Conservation (phyloP, 495 filamentous ascomycete species). For the Tuber calosporum region DNA sequence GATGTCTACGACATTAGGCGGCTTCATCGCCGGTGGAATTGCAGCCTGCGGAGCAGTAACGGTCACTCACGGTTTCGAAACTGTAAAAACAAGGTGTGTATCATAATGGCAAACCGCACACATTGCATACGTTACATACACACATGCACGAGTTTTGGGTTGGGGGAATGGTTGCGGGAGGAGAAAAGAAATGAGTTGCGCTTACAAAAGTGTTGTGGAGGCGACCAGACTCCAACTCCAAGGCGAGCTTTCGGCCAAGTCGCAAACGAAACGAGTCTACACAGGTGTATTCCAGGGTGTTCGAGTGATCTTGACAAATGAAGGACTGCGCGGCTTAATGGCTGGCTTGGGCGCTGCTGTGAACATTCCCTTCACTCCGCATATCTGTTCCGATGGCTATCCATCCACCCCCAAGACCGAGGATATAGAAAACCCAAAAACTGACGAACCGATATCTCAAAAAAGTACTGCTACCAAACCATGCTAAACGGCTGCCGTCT, state of each 20-base stretch:
- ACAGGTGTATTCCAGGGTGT: slow-evolving; percentile 88
- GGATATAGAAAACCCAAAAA: not conserved
- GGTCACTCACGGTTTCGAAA: slow-evolving; percentile 96
- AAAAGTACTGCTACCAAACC: slow-evolving; percentile 86
- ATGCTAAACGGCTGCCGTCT: slow-evolving; percentile 92
- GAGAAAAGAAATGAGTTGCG: not conserved
- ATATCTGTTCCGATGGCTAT: not conserved
- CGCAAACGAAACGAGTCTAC: slow-evolving; percentile 76
- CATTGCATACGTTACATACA: not conserved
- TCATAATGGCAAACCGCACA: not conserved
- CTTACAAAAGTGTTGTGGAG: slow-evolving; percentile 20
- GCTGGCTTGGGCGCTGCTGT: slow-evolving; percentile 83
- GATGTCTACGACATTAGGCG: slow-evolving; percentile 44
- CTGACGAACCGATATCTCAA: not conserved
- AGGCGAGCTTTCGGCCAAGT: slow-evolving; percentile 84
- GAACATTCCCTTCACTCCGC: slow-evolving; percentile 37
- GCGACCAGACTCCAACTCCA: slow-evolving; percentile 76
- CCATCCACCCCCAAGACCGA: not conserved
- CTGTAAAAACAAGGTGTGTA: slow-evolving; percentile 86
- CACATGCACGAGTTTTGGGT: not conserved
- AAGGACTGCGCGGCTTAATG: slow-evolving; percentile 78
- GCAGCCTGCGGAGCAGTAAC: slow-evolving; percentile 96
- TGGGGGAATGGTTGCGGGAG: not conserved
- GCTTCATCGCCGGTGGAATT: slow-evolving; percentile 90
- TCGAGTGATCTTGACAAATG: slow-evolving; percentile 81